phyloP scores from a whole-genome alignment of 2,329 filamentous ascomycete species.

The Colletotrichum higginsianum region DNA sequence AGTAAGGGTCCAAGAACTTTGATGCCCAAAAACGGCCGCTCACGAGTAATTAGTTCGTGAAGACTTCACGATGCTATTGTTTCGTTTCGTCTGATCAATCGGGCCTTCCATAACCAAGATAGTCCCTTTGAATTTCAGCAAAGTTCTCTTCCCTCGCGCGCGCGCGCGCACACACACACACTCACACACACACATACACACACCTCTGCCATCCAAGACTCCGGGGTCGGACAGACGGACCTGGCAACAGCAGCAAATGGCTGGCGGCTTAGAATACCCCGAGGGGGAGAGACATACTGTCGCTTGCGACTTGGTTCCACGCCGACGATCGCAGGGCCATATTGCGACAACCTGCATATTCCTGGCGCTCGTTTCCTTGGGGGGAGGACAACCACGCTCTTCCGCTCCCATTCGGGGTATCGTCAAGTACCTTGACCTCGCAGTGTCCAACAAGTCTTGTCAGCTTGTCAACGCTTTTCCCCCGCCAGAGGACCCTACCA shows the following conservation, averaged over 20 bases:
- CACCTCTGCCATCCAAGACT: not conserved
- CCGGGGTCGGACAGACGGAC: not conserved
- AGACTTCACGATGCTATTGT: slow-evolving; percentile 18
- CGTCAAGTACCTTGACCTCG: slow-evolving; percentile 26
- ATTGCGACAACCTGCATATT: slow-evolving; percentile 41
- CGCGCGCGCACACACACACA: not conserved
- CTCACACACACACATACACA: not conserved
- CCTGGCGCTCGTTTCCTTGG: slow-evolving; percentile 24
- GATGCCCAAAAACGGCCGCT: slow-evolving; percentile 32
- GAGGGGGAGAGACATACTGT: slow-evolving; percentile 17
- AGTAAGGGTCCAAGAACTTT: slow-evolving; percentile 23
- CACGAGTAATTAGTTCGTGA: slow-evolving; percentile 29
- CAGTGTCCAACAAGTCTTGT: not conserved
- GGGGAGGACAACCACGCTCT: slow-evolving; percentile 18
- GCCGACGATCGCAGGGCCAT: slow-evolving; percentile 37
- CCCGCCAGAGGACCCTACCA: slow-evolving; percentile 24
- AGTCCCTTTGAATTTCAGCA: not conserved
- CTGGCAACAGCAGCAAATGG: slow-evolving; percentile 10
- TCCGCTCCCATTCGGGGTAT: slow-evolving; percentile 3
- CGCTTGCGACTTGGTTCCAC: slow-evolving; percentile 33
- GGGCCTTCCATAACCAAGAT: slow-evolving; percentile 9
- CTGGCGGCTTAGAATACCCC: slow-evolving; percentile 35
- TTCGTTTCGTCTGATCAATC: slow-evolving; percentile 36
- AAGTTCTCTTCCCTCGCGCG: not conserved
- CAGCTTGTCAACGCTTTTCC: slow-evolving; percentile 10